Base-by-base conservation (phyloP, 2,329 filamentous ascomycete genomes). In the Aspergillus thermomutatus region DNA sequence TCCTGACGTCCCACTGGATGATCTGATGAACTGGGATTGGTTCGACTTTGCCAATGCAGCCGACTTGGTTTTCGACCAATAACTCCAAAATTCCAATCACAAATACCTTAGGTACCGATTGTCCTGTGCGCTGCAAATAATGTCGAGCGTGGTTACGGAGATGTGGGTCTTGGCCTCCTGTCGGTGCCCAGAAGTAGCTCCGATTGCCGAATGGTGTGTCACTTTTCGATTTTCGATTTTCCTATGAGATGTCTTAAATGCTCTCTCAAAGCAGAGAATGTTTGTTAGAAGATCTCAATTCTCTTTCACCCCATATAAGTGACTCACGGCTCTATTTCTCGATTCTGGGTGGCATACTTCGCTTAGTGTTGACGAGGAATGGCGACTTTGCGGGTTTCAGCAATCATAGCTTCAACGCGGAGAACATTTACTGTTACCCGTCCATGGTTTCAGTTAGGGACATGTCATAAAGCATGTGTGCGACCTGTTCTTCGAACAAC, bases 11-110 rank as follows among this genome's bases (percentile, higher is more conserved):
- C 81, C 82, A 0, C 81, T 84, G 73, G 83, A 86, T 41, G 83
- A 87, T 49, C 79, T 83, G 70, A 79, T 79, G 41, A 82, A 80
- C 57, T 80, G 83, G 69, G 82, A 85, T 59, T 84, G 83, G 80
- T 69, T 85, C 26, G 80, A 81, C 57, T 80, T 72, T 60, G 66
- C 63, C 8, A 70, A 64, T 53, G 54, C 50, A 21, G 34, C 61
- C 4, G 69, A 72, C n/a, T 67, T 72, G 57, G 40, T 27, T 23
- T 37, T 21, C 37, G 26, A 17, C 31, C 31, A 37, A 37, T 37
- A 37, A 37, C 31, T 17, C 14, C 14, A 17, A 37, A 5, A 37
- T 17, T 37, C 11, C 14, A 37, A 37, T 17, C 31, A 37, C 31
- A 37, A 26, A 5, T 26, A 26, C 4, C 25, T 26, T 17, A 17